Percentiles rank a stretch among this genome's conserved stretches.
phyloP scores from a whole-genome alignment of 1,139 yeast genomes.

The Kurtzmaniella quercitrusa region DNA sequence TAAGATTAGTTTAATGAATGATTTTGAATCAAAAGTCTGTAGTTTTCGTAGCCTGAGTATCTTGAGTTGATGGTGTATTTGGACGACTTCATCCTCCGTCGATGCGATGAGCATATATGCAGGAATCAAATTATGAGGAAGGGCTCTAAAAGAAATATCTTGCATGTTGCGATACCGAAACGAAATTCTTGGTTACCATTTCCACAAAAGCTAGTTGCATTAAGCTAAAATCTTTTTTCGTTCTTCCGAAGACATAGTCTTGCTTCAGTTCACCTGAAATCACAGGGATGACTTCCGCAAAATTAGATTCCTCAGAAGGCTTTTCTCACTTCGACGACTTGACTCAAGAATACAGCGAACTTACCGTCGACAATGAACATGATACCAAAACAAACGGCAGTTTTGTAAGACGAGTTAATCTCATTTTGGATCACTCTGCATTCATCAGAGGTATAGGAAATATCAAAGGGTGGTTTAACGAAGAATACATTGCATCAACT shows the following conservation, averaged over 20 bases:
- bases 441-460: constrained; percentile 58
- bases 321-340: neutral
- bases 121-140: neutral
- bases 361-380: neutral
- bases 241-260: too few species aligned
- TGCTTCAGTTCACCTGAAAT: too few species aligned
- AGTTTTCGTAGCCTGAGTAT: too few species aligned
- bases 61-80: too few species aligned
- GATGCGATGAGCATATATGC: neutral
- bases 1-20: neutral
- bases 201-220: too few species aligned
- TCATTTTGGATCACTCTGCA: constrained; percentile 57
- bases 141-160: neutral
- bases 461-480: constrained; percentile 52
- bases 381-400: neutral
- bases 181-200: too few species aligned
- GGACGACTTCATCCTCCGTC: too few species aligned
- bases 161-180: neutral
- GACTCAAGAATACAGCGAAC: neutral
- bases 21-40: neutral
- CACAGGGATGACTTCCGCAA: neutral
- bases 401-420: constrained; percentile 17
- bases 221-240: too few species aligned
- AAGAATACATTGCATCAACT: constrained; percentile 28
- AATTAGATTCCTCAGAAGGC: neutral